Conservation (phyloP, 2,329 filamentous ascomycete species). For the Clonostachys rhizophaga region DNA sequence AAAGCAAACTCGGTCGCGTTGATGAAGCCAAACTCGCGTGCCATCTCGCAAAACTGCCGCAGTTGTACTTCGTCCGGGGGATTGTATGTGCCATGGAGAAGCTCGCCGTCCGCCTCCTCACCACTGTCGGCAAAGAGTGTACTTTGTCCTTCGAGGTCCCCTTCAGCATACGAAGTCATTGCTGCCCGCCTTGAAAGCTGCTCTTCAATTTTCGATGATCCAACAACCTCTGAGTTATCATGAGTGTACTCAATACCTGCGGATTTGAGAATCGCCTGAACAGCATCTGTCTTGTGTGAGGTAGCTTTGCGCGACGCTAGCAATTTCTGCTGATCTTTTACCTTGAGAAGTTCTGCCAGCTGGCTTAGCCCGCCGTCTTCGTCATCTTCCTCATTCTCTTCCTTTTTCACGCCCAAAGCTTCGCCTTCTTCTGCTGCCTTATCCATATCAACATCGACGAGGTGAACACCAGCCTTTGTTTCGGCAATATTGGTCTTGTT, state of each 20-base stretch:
- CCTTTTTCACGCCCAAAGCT: constrained; percentile 34
- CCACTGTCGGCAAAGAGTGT: constrained; percentile 48
- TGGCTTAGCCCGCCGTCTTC: constrained; percentile 66
- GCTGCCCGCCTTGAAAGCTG: constrained; percentile 74
- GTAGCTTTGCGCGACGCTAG: constrained; percentile 24
- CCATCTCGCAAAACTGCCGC: constrained; percentile 90
- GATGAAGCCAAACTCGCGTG: constrained; percentile 69
- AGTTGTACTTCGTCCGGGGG: constrained; percentile 70
- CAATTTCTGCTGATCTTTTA: constrained; percentile 37
- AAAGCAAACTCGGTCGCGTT: constrained; percentile 82
- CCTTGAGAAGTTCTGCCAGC: constrained; percentile 51
- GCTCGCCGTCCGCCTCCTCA: constrained; percentile 15
- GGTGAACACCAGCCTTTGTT: constrained; percentile 75
- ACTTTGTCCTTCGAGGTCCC: constrained; percentile 42
- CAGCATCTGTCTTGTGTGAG: constrained; percentile 59
- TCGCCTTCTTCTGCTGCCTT: constrained; percentile 48
- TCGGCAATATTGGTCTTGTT: constrained; percentile 98
- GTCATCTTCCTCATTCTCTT: constrained; percentile 44
- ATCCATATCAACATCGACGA: constrained; percentile 72
- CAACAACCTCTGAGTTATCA: constrained; percentile 92
- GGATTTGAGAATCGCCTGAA: constrained; percentile 82
- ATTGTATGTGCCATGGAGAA: constrained; percentile 47
- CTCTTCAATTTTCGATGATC: constrained; percentile 87
- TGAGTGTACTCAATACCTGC: constrained; percentile 95
- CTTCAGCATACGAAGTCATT: constrained; percentile 39